A percentile compares a stretch with the other conserved stretches of the same genome.
Conservation (phyloP, 257 asterid species). For the Solanum piurae region DNA sequence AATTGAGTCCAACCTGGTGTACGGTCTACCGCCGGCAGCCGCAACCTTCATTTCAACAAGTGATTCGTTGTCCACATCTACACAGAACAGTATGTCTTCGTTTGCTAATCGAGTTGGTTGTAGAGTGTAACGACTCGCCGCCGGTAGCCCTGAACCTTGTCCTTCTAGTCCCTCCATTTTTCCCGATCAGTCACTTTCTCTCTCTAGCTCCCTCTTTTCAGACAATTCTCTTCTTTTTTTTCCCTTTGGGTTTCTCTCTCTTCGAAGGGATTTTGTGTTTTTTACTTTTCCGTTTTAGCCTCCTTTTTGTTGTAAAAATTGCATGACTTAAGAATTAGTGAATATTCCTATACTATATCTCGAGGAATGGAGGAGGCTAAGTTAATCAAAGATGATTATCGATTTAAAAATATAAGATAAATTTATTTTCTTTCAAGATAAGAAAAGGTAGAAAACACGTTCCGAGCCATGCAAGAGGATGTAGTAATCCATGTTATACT, state of each 20-base stretch:
- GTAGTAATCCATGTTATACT: no score
- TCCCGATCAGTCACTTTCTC: not conserved
- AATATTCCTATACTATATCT: no score
- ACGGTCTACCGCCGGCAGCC: conserved; percentile 67
- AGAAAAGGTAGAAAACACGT: no score
- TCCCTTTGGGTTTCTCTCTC: not conserved
- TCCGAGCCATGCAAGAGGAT: no score
- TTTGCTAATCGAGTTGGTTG: conserved; percentile 32
- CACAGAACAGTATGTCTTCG: conserved; percentile 87
- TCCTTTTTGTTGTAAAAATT: not conserved
- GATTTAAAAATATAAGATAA: no score
- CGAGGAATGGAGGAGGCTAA: no score
- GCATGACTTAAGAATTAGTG: no score
- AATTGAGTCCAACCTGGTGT: conserved; percentile 65
- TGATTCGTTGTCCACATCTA: conserved; percentile 79
- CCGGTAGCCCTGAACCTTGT: conserved; percentile 16
- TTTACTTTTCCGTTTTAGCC: not conserved
- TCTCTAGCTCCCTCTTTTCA: not conserved
- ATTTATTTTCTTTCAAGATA: no score
- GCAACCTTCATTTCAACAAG: conserved; percentile 65
- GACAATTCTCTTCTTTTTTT: not conserved
- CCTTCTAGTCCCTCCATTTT: conserved; percentile 37
- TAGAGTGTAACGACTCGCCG: conserved; percentile 21
- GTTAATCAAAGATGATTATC: no score
- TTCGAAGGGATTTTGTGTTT: not conserved